phyloP scores from a whole-genome alignment of 2,329 filamentous ascomycete species.

The Cladosporium velox region DNA sequence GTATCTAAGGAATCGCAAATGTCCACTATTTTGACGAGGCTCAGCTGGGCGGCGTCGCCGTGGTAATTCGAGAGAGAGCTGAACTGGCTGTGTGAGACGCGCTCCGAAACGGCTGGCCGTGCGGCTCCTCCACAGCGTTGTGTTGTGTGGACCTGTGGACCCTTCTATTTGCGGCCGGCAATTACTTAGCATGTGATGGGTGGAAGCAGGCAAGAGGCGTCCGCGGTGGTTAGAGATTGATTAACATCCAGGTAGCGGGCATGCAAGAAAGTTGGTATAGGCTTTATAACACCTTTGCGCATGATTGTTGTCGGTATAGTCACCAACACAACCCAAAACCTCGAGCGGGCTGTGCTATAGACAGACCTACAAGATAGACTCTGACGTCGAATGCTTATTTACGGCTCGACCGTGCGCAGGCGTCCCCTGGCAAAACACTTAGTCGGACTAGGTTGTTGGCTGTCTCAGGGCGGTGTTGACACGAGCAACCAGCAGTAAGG shows the following conservation, averaged over 20 bases:
- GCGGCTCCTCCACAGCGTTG: background rate
- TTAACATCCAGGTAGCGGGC: background rate
- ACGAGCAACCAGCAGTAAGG: conserved; percentile 14
- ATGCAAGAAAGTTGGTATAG: background rate
- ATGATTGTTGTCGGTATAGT: background rate
- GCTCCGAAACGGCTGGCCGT: background rate
- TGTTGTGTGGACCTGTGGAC: background rate
- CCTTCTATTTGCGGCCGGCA: conserved; percentile 2
- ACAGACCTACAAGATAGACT: background rate
- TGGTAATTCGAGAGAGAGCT: conserved; percentile 3
- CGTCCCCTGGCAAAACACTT: background rate
- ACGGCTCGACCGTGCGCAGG: conserved; percentile 6
- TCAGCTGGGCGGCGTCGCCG: conserved; percentile 4
- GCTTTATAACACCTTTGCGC: background rate
- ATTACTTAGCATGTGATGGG: conserved; percentile 1
- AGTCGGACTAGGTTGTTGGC: background rate
- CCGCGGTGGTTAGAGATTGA: background rate
- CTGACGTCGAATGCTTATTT: conserved; percentile 16
- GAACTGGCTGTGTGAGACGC: conserved; percentile 3
- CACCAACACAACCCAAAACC: background rate
- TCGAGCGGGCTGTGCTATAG: background rate
- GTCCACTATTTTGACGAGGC: background rate
- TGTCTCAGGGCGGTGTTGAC: conserved; percentile 15
- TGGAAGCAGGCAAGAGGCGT: background rate
- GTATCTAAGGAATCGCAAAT: background rate